Evolutionary conservation across 169 alveolate genomes (phyloP).

Genomic region (Perkinsus chesapeaki): DNA sequence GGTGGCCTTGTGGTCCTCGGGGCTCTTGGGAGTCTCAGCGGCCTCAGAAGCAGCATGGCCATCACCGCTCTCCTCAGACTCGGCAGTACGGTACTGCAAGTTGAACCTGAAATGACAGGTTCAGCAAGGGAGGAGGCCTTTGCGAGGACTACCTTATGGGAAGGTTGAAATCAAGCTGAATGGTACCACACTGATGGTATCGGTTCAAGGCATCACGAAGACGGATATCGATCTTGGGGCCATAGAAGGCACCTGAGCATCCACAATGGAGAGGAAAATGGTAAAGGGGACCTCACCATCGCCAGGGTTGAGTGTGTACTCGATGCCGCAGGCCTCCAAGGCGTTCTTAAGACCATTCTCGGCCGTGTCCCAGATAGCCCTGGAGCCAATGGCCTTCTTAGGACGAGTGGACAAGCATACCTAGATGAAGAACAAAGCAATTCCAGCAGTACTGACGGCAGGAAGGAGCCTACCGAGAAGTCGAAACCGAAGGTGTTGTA

Average conservation of each 20-base stretch:
- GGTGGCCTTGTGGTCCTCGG: neutral
- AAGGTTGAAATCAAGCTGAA: conserved; percentile 95
- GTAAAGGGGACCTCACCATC: conserved; percentile 69
- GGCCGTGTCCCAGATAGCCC: conserved; percentile 90
- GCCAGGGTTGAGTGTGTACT: conserved; percentile 83
- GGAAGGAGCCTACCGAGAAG: neutral
- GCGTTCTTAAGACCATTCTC: conserved; percentile 87
- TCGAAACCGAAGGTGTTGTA: conserved; percentile 86
- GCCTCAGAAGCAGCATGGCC: neutral
- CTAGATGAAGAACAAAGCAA: conserved; percentile 46
- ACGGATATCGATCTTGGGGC: conserved; percentile 97
- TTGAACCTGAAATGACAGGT: conserved; percentile 65
- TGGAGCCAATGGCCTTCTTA: conserved; percentile 86
- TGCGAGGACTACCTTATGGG: conserved; percentile 69
- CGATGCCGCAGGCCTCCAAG: conserved; percentile 65
- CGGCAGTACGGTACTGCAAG: conserved; percentile 87
- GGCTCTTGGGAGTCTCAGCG: neutral
- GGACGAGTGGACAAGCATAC: conserved; percentile 95
- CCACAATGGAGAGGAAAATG: neutral
- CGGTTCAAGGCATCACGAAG: conserved; percentile 92
- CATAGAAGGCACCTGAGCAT: conserved; percentile 98
- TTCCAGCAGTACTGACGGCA: neutral
- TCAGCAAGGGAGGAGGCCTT: neutral
- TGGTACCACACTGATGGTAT: conserved; percentile 97
- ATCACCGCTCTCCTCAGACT: conserved; percentile 32